Evolutionary conservation across 345 rosid species (phyloP), one percentile per base, ranked within the genome.

Genomic region (Erodium maritimum): DNA sequence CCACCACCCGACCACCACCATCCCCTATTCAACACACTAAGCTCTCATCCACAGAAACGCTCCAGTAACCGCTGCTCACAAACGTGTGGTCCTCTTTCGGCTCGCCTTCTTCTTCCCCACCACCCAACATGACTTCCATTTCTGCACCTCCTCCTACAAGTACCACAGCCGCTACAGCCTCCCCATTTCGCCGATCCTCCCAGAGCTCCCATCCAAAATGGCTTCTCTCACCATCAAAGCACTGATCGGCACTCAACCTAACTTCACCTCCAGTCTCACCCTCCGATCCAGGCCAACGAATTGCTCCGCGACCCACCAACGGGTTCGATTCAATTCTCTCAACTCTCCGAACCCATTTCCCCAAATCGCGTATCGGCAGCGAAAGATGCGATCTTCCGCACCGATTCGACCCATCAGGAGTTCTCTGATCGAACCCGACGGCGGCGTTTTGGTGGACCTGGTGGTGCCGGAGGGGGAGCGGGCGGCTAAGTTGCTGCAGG

Each of bases 391-490:
- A 33, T 55, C 55, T 62, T 64, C 73, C 50, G 25, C 61, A 61
- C 37, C 23, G 64, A 10, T 59, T 70, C 19, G 34, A 67, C 14
- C 23, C 63, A 63, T 53, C 60, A 81, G 66, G 64, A 75, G 89
- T 74, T 94, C 95, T 2, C 80, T 90, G 75, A 90, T 90, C 65
- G 99, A 90, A 23, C 99, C 96, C 8, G 99, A 90, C 52, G 97
- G 99, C 9, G 97, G 97, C 14, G 67, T 53, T 4, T 57, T 94
- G 17, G 95, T 90, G 65, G 90, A 87, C 62, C 68, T 82, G 61
- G 62, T 84, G 61, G 82, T 94, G 42, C 82, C 87, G 4, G 89
- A 79, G 80, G 55, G 72, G 1, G 78, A 83, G 59, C 71, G 78
- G 45, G 84, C 9, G 8, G n/a, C 56, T 34, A 90, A 73, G 75